Evolutionary conservation across 495 filamentous ascomycete genomes (phyloP).

Genomic region (Penicilliopsis zonata): DNA sequence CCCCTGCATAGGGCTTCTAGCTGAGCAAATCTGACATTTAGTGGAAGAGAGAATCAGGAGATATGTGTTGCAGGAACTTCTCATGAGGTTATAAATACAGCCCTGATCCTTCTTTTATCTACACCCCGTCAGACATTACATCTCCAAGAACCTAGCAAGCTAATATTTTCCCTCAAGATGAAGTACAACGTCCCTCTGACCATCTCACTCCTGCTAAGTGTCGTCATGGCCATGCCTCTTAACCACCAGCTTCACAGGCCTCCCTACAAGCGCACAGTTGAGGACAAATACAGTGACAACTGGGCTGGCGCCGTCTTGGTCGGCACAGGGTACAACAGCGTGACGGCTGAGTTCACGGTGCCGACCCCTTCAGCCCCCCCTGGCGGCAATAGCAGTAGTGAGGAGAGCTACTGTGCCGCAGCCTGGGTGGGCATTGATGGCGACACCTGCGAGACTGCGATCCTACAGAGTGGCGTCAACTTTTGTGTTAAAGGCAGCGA

Average conservation of each 20-base stretch:
- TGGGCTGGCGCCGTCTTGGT: conserved; percentile 43
- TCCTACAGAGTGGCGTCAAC: conserved; percentile 47
- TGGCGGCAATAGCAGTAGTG: conserved; percentile 27
- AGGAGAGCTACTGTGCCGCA: conserved; percentile 30
- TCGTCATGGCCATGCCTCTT: conserved; percentile 15
- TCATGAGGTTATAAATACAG: no score
- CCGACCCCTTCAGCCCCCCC: conserved; percentile 31
- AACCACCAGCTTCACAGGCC: conserved; percentile 10
- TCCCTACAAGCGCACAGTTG: conserved; percentile 16
- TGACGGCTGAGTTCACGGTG: conserved; percentile 36
- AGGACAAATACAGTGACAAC: conserved; percentile 40
- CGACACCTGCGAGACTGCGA: conserved; percentile 37
- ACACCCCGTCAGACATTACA: no score
- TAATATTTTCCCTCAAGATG: no score
- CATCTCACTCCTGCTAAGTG: conserved; percentile 11
- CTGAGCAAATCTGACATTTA: no score
- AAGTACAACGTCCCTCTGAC: conserved; percentile 13
- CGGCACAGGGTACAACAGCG: conserved; percentile 29
- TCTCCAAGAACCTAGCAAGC: no score
- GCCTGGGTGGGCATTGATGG: conserved; percentile 51
- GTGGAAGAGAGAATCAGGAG: no score
- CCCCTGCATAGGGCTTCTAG: no score
- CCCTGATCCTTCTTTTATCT: no score
- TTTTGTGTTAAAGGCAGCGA: conserved; percentile 25
- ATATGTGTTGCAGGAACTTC: no score